Evolutionary conservation across 108 stramenopile species (phyloP), one percentile per base, ranked within the genome.

Genomic region (Cyclotella distinguenda): DNA sequence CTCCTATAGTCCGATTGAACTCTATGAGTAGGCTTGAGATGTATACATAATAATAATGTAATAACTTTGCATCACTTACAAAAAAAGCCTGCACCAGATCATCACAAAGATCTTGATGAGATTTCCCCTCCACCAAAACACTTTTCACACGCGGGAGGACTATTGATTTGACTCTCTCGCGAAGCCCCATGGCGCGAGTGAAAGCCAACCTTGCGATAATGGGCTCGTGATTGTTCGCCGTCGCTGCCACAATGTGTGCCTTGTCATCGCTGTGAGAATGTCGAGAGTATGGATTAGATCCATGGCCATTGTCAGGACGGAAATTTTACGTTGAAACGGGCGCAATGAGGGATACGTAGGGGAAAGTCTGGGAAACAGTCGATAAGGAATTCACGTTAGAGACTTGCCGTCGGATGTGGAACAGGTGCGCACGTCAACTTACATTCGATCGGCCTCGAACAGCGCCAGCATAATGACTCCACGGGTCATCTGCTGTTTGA

Each of bases 371-470:
- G n/a, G n/a, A n/a, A n/a, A n/a, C n/a, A n/a, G n/a, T n/a, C n/a
- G n/a, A n/a, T n/a, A n/a, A n/a, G n/a, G n/a, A n/a, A n/a, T n/a
- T n/a, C n/a, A n/a, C n/a, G n/a, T n/a, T n/a, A n/a, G n/a, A n/a
- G n/a, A n/a, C n/a, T n/a, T n/a, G n/a, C n/a, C 6, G 19, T 21
- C 15, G 35, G 1, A 5, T n/a, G 7, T 12, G 48, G 31, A 9
- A 53, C 26, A n/a, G 4, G 40, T 48, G 2, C 2, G 18, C 22
- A 48, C 21, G 0, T 50, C 13, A 10, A 11, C 51, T 52, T 16
- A 52, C 51, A 60, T 60, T 30, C 59, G 59, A 43, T 60, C 45
- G 59, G 59, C 38, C 43, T 60, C 59, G 31, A 60, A 60, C 13
- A 60, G 8, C 12, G 40, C 59, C 10, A 60, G 59, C 22, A 60